phyloP scores from a whole-genome alignment of 441 rosid genomes.

The Populus hybrid region DNA sequence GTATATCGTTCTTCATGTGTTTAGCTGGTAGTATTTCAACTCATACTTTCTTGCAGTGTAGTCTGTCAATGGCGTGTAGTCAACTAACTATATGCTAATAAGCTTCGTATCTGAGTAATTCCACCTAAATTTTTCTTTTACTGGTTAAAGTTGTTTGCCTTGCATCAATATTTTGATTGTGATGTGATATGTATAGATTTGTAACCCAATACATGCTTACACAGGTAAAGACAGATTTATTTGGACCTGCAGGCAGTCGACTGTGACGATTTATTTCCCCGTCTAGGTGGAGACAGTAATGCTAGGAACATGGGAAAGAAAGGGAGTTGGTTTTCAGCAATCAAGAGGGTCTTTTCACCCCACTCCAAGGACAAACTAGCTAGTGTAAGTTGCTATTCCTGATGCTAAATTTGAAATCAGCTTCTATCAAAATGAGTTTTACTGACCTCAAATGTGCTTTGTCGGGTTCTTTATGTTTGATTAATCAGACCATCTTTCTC shows the following conservation, averaged over 20 bases:
- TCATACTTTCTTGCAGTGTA: background rate
- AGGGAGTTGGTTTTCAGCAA: conserved; percentile 90
- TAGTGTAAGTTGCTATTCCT: conserved; percentile 44
- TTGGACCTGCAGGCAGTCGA: conserved; percentile 19
- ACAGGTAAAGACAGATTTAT: background rate
- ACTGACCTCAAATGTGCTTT: background rate
- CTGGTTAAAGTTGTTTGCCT: background rate
- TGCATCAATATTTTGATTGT: background rate
- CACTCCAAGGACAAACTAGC: conserved; percentile 68
- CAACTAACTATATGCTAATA: background rate
- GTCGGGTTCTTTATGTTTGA: background rate
- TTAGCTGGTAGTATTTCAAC: background rate
- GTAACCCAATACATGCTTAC: background rate
- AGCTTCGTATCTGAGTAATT: conserved; percentile 7
- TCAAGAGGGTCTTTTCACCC: conserved; percentile 73
- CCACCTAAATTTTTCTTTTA: background rate
- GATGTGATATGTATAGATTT: background rate
- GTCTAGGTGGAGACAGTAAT: conserved; percentile 49
- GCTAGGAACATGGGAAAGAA: conserved; percentile 85
- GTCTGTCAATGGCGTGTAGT: background rate
- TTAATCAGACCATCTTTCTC: background rate
- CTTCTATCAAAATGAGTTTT: background rate
- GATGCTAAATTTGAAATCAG: background rate
- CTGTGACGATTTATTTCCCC: conserved; percentile 1
- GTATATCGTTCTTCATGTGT: background rate